These are phyloP conservation scores for Solanum chaucha DNA, from an alignment of 257 asterid genomes.

Conservation along the genomic window DNA sequence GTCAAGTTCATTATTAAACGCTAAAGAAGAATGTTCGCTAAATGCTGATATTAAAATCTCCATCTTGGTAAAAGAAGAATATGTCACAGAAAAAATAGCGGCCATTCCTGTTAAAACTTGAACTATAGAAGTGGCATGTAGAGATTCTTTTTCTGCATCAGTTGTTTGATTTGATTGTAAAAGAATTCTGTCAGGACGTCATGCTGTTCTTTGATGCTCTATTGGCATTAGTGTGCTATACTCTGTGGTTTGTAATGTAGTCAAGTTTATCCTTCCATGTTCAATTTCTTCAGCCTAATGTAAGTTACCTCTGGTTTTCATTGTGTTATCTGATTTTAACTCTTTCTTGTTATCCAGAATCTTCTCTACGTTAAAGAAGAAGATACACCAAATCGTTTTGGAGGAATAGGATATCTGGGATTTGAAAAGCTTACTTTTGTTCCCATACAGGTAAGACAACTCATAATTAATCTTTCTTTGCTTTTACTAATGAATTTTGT, in stretches of 20 bases:
- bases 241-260: neutral
- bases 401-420: slow-evolving; percentile 79
- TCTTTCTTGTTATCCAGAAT: slow-evolving; percentile 46
- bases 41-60: neutral
- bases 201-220: neutral
- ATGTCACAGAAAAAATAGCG: neutral
- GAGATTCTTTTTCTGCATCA: neutral
- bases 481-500: neutral
- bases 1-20: neutral
- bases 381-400: slow-evolving; percentile 76
- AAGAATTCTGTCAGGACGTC: neutral
- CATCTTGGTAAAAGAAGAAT: neutral
- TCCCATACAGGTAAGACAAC: slow-evolving; percentile 76
- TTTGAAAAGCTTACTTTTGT: slow-evolving; percentile 88
- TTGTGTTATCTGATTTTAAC: slow-evolving; percentile 2
- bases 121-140: neutral
- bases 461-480: neutral
- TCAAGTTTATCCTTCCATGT: neutral
- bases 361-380: slow-evolving; percentile 72
- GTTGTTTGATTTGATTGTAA: neutral
- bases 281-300: neutral
- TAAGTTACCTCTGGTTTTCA: neutral
- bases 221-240: neutral
- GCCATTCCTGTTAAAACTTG: neutral
- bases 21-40: neutral